A percentile compares a stretch with the other conserved stretches of the same genome.
Evolutionary conservation across 1,139 yeast genomes (phyloP).

Genomic region (Suhomyces ambrosiae): DNA sequence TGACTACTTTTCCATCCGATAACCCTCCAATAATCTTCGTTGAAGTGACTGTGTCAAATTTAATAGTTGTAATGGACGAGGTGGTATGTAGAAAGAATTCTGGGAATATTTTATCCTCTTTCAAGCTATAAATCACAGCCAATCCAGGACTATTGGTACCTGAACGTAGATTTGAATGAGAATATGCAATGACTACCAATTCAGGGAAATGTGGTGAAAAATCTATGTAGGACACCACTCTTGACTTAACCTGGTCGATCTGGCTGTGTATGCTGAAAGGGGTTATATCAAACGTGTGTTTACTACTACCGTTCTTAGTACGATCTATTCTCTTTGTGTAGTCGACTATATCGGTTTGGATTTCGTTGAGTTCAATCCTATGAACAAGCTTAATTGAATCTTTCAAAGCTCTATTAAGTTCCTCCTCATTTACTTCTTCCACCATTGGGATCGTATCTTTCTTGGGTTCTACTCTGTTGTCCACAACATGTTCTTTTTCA

Average conservation of each 20-base stretch:
- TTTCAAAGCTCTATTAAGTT: constrained; percentile 18
- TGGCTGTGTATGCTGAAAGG: constrained; percentile 2
- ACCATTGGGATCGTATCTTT: constrained; percentile 1
- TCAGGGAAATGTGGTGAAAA: constrained; percentile 46
- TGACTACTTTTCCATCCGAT: constrained; percentile 38
- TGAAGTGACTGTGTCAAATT: constrained; percentile 34
- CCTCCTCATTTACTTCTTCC: constrained; percentile 11
- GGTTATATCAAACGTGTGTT: constrained; percentile 4
- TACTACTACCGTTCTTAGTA: constrained; percentile 5
- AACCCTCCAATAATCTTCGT: constrained; percentile 41
- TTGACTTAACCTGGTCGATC: constrained; percentile 4
- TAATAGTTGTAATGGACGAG: constrained; percentile 48
- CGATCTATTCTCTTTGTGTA: constrained; percentile 16
- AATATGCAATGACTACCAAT: constrained; percentile 41
- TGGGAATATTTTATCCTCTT: constrained; percentile 31
- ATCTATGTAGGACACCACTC: constrained; percentile 39
- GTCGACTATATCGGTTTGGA: constrained; percentile 15
- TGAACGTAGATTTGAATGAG: background rate
- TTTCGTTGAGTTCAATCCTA: constrained; percentile 17
- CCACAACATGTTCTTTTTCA: constrained; percentile 2
- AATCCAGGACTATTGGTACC: constrained; percentile 30
- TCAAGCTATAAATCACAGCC: constrained; percentile 34
- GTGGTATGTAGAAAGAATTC: constrained; percentile 49
- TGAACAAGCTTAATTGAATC: constrained; percentile 23
- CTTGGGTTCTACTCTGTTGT: background rate